Base-by-base conservation (phyloP, 2,329 filamentous ascomycete genomes). In the Neofusicoccum sp. region DNA sequence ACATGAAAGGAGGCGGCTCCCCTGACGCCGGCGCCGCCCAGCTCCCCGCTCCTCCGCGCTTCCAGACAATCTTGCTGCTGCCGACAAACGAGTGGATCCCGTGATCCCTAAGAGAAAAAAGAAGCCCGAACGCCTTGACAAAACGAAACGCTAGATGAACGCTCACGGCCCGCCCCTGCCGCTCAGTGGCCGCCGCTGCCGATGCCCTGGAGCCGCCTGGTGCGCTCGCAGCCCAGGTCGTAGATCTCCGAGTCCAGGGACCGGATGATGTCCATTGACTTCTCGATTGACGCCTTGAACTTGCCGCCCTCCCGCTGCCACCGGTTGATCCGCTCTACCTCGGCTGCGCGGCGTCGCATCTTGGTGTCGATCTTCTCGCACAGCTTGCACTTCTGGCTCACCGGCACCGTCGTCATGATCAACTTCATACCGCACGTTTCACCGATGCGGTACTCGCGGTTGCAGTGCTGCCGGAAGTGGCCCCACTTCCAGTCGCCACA, bases 401-500 rank as follows among this genome's bases (percentile, higher is more conserved):
- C 81, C 62, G 80, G 80, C 65, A 85, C 81, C 28, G 90, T 93
- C 68, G 86, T 80, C 80, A 89, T 92, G 71, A 96, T 88, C 65
- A 96, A 85, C 79, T 91, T 96, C 79, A 96, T 88, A 64, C 93
- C 93, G 78, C 93, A 98, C 38, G 93, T 97, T 82, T 98, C 93
- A 70, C 93, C 93, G 67, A 90, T 96, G 66, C 93, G 90, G 79
- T 96, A 96, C 76, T 97, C 93, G 77, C 91, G 92, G 76, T 89
- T 88, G 83, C 93, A 98, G 74, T 96, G 93, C 76, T 93, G 86
- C 66, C 90, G 87, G 81, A 97, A 97, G 79, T 89, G 89, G 66
- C 91, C 90, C 93, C 93, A 98, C 77, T 92, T 91, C 88, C 89
- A 96, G 83, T 91, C 93, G 71, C 90, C 89, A 79, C 93, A 98